Evolutionary conservation across 225 moss, liverwort and hornwort species (phyloP).

Genomic region (Bryum argenteum): DNA sequence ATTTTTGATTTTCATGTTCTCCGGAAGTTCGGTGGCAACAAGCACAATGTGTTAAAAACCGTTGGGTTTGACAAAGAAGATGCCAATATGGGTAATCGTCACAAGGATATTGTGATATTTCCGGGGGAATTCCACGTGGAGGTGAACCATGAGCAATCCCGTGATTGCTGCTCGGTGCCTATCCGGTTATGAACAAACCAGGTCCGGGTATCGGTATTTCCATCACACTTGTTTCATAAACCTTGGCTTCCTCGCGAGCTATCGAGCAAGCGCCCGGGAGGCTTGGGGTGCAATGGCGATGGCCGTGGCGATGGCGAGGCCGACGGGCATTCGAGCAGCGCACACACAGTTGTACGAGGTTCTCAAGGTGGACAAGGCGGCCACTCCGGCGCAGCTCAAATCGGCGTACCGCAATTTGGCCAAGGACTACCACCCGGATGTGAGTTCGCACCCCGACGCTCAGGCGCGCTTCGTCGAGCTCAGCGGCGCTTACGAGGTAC

Average conservation of each 20-base stretch:
- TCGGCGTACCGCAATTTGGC: slow-evolving; percentile 70
- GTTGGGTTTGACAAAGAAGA: no score
- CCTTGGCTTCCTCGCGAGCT: not conserved
- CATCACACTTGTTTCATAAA: not conserved
- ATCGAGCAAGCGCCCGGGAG: not conserved
- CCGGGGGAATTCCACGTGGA: slow-evolving; percentile 17
- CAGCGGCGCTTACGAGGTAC: slow-evolving; percentile 71
- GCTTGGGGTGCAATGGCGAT: slow-evolving; percentile 29
- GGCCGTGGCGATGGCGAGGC: slow-evolving; percentile 52
- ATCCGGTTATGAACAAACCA: not conserved
- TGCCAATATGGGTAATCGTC: no score
- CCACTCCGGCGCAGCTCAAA: slow-evolving; percentile 62
- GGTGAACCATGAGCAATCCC: not conserved
- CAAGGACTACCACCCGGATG: slow-evolving; percentile 69
- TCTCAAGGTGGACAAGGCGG: slow-evolving; percentile 52
- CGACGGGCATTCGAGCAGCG: slow-evolving; percentile 34
- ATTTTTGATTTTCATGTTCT: no score
- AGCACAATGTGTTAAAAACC: no score
- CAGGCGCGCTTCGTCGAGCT: slow-evolving; percentile 70
- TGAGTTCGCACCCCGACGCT: slow-evolving; percentile 64
- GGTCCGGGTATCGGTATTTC: slow-evolving; percentile 20
- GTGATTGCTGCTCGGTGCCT: slow-evolving; percentile 16
- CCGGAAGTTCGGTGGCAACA: no score
- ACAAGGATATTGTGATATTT: not conserved
- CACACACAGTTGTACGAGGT: slow-evolving; percentile 67